A percentile compares a stretch with the other conserved stretches of the same genome.
These are phyloP conservation scores for Microdochium bolleyi DNA, from an alignment of 2,329 filamentous ascomycete genomes.

Conservation along the genomic window DNA sequence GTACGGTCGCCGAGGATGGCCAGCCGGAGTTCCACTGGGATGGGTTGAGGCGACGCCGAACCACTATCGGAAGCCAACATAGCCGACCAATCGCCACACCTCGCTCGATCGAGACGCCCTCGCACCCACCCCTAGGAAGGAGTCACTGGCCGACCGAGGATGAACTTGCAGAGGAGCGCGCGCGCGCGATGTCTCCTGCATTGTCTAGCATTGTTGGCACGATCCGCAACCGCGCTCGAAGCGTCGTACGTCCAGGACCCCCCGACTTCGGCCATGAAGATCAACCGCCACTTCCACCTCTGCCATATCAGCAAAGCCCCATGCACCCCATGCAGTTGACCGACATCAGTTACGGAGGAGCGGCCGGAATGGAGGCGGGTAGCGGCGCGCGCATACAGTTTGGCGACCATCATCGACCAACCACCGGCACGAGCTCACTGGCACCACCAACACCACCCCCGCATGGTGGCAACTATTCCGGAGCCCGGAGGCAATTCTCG, in stretches of 20 bases:
- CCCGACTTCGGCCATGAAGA: constrained; percentile 30
- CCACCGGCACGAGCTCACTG: constrained; percentile 30
- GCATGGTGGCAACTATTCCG: constrained; percentile 30
- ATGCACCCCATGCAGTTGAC: constrained; percentile 57
- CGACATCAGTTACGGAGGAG: constrained; percentile 47
- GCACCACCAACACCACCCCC: constrained; percentile 55
- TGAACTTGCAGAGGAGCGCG: constrained; percentile 46
- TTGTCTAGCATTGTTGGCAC: constrained; percentile 51
- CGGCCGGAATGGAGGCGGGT: constrained; percentile 35
- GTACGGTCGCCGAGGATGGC: constrained; percentile 71
- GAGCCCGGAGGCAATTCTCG: constrained; percentile 73
- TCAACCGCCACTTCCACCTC: constrained; percentile 15
- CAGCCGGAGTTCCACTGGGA: constrained; percentile 74
- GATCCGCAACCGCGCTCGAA: constrained; percentile 37
- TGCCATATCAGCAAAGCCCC: constrained; percentile 37
- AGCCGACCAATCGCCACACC: constrained; percentile 25
- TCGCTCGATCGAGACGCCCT: constrained; percentile 22
- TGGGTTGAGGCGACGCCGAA: constrained; percentile 68
- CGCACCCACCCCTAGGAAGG: constrained; percentile 80
- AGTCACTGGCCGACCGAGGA: constrained; percentile 68
- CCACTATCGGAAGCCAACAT: constrained; percentile 36
- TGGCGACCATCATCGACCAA: constrained; percentile 28
- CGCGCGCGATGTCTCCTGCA: constrained; percentile 34
- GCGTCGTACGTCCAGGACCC: constrained; percentile 28
- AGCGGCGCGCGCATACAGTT: constrained; percentile 39